Base-by-base conservation (phyloP, 1,139 yeast species). In the Hyphopichia buzzinii region DNA sequence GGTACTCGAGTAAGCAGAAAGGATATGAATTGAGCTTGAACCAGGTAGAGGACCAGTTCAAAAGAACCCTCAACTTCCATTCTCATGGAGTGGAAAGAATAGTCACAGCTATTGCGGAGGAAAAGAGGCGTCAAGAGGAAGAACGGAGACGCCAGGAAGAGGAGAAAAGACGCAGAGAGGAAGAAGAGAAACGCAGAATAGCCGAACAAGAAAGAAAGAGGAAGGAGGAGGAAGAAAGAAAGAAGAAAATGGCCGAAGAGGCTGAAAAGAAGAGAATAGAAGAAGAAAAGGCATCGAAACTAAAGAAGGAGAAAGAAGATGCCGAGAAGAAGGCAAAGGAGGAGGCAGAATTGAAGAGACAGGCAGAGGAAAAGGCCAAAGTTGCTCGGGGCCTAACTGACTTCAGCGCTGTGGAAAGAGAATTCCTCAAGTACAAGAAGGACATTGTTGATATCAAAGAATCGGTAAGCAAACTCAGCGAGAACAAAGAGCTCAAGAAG, bases 371-470 rank as follows among this genome's bases (percentile, higher is more conserved):
- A 23, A 41, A 46, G 30, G 45, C 33, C 31, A 39, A 43, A 26
- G 46, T 41, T 43, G 57, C 39, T 10, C 38, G 43, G 24, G 50
- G 49, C 10, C 46, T 63, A 17, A 69, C 81, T 0, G 60, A 68
- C 46, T 64, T 62, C 36, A 33, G 40, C 0, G 49, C 49, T 1
- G 68, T 85, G 8, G 79, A 76, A 33, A 50, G 55, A 17, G 68
- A 64, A 21, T 83, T 79, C 44, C 35, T 62, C n/a, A 57, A 67
- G 31, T 77, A 84, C 50, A 79, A 74, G 47, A 57, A 71, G 33
- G 74, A 73, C 44, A 85, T 86, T 37, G 56, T 54, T 4, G 74
- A 72, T 26, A 84, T 88, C 42, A 86, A 88, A 49, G 46, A 50
- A 1, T 66, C 73, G 17, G 81, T 77, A 7, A 68, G 62, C 26